Evolutionary conservation across 83 land plant genomes (phyloP), one percentile per base, ranked within the genome.

Genomic region (Thuja plicata): DNA sequence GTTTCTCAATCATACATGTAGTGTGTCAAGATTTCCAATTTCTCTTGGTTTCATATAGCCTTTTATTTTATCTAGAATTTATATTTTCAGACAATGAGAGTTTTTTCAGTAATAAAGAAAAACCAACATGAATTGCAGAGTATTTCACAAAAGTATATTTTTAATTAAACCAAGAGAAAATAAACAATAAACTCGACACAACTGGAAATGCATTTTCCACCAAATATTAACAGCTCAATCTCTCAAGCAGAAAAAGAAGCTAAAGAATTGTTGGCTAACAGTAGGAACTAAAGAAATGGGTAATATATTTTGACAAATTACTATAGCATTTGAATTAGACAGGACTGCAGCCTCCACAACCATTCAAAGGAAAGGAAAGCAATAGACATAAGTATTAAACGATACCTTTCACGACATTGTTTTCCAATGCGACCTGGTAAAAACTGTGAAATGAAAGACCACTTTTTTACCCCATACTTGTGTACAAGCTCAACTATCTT

Each of bases 371-470:
- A 41, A 81, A 45, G 12, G 85, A 83, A 3, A 83, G 52, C 12
- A 46, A 41, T 43, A 34, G 32, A 83, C 52, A 83, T 24, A 27
- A 8, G 32, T 66, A 66, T 66, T 66, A 46, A 32, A 62, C 5
- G 74, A 87, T 84, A 94, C 97, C 97, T 94, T 91, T 96, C 97
- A 43, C 97, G 93, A 78, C 97, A 96, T 85, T 96, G 98, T 87
- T 96, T 96, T 45, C 98, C 98, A 84, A 96, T 96, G 54, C 98
- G 94, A 17, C 98, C 98, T 9, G 98, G 97, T 81, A 96, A 87
- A 80, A 90, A 90, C 62, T 93, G 96, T 17, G 98, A 97, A 87
- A 96, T 96, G 24, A 94, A 92, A 55, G 98, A 95, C 98, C 98
- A 96, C 90, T 95, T 96, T 88, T 94, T 94, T 70, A 96, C 92